Base-by-base conservation (phyloP, 768 basidiomycete species). In the Leccinellum luteum region DNA sequence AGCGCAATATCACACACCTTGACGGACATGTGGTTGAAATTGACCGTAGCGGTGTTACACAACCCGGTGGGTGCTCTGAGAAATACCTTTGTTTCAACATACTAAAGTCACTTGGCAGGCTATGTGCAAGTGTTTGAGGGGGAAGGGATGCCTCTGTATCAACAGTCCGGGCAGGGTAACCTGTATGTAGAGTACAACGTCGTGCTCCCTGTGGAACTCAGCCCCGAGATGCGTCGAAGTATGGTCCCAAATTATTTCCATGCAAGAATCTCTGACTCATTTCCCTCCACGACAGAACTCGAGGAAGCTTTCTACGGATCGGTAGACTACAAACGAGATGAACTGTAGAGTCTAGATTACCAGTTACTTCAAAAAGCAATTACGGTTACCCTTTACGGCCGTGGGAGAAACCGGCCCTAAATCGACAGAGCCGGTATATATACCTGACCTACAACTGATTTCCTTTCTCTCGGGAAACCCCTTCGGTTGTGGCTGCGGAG, bases 171-270 rank as follows among this genome's bases (percentile, higher is more conserved):
- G 21, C 78, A 84, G 60, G 97, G 97, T 15, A 87, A 96, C 69
- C 76, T 99, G 48, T 98, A 85, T 65, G 81, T 99, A 53, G 95
- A 98, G 72, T 99, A 96, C 75, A 92, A 84, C 56, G 92, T 99
- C 50, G 87, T 98, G 17, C 74, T 99, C 54, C 97, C 97, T 3
- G 74, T 81, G 50, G 81, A 87, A 54, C 73, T 99, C 32, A 79
- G 86, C 49, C 66, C 82, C 50, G 81, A 87, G 50, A 83, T 83
- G 58, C 85, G 85, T 64, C 81, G 78, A 69, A 91, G 96, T 98
- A 69, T 80, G 94, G 81, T 19, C 17, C 31, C 25, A 44, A 48
- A 41, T 9, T 51, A 3, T 51, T 51, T 48, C 19, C 1, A 14
- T 19, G 6, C 14, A 17, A 21, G 14, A 1, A 27, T 25, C 6